A percentile compares a stretch with the other conserved stretches of the same genome.
Evolutionary conservation across 2,329 filamentous ascomycete genomes (phyloP).

Genomic region (Arthrocladium fulminans): DNA sequence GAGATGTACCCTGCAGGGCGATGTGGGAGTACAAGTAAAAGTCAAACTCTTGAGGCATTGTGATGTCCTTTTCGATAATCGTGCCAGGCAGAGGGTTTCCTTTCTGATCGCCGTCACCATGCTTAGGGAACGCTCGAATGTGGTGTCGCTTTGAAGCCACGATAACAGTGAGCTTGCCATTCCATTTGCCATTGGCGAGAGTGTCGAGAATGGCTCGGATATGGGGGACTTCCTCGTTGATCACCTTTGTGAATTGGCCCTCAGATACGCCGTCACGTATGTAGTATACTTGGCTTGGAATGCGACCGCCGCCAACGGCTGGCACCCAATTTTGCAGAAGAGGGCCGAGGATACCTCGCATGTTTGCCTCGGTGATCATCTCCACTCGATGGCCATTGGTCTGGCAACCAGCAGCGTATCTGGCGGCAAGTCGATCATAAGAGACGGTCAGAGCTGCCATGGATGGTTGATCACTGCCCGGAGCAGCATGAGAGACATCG

Average conservation of each 20-base stretch:
- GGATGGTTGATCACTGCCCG: constrained; percentile 57
- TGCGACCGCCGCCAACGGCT: constrained; percentile 42
- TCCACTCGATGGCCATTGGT: constrained; percentile 77
- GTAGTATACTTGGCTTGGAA: constrained; percentile 73
- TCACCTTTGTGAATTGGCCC: constrained; percentile 70
- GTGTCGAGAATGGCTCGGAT: constrained; percentile 48
- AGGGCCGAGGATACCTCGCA: constrained; percentile 55
- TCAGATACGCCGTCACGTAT: constrained; percentile 89
- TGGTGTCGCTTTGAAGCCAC: constrained; percentile 92
- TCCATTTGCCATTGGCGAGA: constrained; percentile 27
- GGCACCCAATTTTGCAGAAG: constrained; percentile 58
- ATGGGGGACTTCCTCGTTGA: constrained; percentile 65
- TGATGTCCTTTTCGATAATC: constrained; percentile 80
- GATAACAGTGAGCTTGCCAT: constrained; percentile 70
- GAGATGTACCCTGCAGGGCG: constrained; percentile 87
- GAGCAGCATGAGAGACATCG: constrained; percentile 77
- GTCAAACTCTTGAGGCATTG: constrained; percentile 81
- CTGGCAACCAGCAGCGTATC: constrained; percentile 70
- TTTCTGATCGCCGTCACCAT: constrained; percentile 58
- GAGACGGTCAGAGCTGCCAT: constrained; percentile 84
- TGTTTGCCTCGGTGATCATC: constrained; percentile 61
- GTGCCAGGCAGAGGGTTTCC: constrained; percentile 78
- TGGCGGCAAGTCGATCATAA: constrained; percentile 59
- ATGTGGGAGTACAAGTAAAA: constrained; percentile 65
- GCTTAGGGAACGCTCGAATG: constrained; percentile 77